phyloP scores from a whole-genome alignment of 1,284 basidiomycete species.

The Hemileccinum hortonii region DNA sequence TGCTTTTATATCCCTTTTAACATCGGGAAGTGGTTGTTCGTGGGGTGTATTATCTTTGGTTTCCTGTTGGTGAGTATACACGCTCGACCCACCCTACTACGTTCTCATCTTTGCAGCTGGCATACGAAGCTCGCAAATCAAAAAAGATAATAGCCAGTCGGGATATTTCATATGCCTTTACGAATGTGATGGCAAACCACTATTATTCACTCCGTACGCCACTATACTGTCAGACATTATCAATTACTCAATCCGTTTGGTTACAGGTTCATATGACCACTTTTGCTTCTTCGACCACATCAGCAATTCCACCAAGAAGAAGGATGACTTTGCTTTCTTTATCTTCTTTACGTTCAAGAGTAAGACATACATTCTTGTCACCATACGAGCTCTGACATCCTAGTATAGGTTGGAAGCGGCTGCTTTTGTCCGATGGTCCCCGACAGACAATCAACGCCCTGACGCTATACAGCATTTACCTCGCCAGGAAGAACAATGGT shows the following conservation, averaged over 20 bases:
- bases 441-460: slow-evolving; percentile 96
- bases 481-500: slow-evolving; percentile 67
- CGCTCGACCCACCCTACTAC: background rate
- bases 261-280: slow-evolving; percentile 86
- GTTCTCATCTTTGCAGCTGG: slow-evolving; percentile 50
- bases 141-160: slow-evolving; percentile 91
- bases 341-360: slow-evolving; percentile 99
- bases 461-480: slow-evolving; percentile 89
- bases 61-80: slow-evolving; percentile 78
- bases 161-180: slow-evolving; percentile 96
- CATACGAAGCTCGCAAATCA: slow-evolving; percentile 90
- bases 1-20: slow-evolving; percentile 88
- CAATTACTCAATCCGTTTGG: slow-evolving; percentile 3
- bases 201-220: slow-evolving; percentile 87
- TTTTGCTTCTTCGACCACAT: slow-evolving; percentile 99
- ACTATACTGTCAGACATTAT: background rate
- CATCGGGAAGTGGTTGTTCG: slow-evolving; percentile 94
- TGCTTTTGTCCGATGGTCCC: slow-evolving; percentile 93
- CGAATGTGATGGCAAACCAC: slow-evolving; percentile 95
- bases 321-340: slow-evolving; percentile 98
- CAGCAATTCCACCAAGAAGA: slow-evolving; percentile 91
- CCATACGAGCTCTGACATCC: slow-evolving; percentile 11
- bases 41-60: slow-evolving; percentile 96
- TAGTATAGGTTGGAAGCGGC: slow-evolving; percentile 85
- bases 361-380: slow-evolving; percentile 37